Evolutionary conservation across 768 basidiomycete species (phyloP).

Genomic region (Suillus clintonianus): DNA sequence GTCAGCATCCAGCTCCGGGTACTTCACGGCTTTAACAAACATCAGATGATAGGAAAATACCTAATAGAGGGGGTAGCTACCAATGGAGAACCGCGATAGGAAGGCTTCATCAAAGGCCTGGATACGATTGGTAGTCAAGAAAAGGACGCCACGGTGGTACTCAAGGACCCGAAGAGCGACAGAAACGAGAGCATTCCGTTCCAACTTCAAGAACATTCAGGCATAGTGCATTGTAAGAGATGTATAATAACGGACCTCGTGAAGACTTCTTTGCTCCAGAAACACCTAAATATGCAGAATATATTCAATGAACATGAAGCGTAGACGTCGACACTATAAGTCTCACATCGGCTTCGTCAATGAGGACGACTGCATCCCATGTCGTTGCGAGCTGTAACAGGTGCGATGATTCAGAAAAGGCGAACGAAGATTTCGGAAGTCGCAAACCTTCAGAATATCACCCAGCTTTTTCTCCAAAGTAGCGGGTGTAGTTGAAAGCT

Average conservation of each 20-base stretch:
- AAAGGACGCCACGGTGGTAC: constrained; percentile 61
- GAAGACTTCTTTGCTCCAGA: constrained; percentile 66
- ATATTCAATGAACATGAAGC: background rate
- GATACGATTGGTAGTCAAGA: constrained; percentile 48
- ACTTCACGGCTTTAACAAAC: constrained; percentile 21
- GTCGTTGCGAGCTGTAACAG: constrained; percentile 56
- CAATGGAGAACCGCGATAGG: constrained; percentile 67
- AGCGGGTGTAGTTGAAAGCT: constrained; percentile 50
- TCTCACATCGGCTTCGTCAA: constrained; percentile 45
- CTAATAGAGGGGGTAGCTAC: constrained; percentile 3
- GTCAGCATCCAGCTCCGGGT: constrained; percentile 23
- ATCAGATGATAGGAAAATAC: background rate
- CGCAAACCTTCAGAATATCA: constrained; percentile 18
- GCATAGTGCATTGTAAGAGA: background rate
- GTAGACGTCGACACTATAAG: background rate
- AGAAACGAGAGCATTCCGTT: constrained; percentile 73
- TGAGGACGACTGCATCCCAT: constrained; percentile 62
- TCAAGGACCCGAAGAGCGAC: constrained; percentile 65
- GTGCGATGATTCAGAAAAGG: constrained; percentile 29
- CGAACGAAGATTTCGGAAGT: background rate
- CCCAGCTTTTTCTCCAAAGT: constrained; percentile 43
- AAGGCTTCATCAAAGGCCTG: constrained; percentile 62
- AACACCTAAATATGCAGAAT: constrained; percentile 55
- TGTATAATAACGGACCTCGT: constrained; percentile 35
- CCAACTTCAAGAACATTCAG: constrained; percentile 28